phyloP scores from a whole-genome alignment of 2,329 filamentous ascomycete genomes.

The Colletotrichum sp. region DNA sequence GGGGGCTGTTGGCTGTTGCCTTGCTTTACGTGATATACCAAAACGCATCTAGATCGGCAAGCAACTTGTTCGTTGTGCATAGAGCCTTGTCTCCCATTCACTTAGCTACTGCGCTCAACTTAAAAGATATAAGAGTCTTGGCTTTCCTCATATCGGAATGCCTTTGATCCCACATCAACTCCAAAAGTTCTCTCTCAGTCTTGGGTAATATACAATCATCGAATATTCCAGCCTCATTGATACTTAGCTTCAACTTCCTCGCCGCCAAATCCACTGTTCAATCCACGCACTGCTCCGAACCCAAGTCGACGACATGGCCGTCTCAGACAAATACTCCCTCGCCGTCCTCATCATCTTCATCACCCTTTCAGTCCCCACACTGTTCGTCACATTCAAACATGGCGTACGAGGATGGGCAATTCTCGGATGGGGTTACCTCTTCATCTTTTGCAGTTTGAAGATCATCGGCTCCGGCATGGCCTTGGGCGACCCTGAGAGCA shows the following conservation, averaged over 20 bases:
- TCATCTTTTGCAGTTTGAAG: neutral
- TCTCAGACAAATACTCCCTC: neutral
- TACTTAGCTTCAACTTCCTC: neutral
- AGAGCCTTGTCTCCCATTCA: neutral
- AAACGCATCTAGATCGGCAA: neutral
- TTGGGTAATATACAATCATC: neutral
- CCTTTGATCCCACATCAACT: neutral
- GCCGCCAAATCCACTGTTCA: rapidly evolving
- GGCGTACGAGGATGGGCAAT: neutral
- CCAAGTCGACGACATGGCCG: neutral
- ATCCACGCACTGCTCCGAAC: neutral
- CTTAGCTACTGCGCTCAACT: neutral
- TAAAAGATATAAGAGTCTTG: neutral
- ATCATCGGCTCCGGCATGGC: neutral
- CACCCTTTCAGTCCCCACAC: neutral
- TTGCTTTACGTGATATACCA: neutral
- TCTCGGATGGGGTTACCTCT: neutral
- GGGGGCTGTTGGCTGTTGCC: neutral
- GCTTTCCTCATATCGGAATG: neutral
- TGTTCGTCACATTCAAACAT: neutral
- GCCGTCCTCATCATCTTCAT: neutral
- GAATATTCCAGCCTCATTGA: rapidly evolving
- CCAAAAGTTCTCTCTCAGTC: neutral
- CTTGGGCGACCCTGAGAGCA: neutral
- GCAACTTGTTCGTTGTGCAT: neutral